A percentile compares a stretch with the other conserved stretches of the same genome.
These are phyloP conservation scores for Globisporangium mamillatum DNA, from an alignment of 352 stramenopile genomes.

Conservation along the genomic window DNA sequence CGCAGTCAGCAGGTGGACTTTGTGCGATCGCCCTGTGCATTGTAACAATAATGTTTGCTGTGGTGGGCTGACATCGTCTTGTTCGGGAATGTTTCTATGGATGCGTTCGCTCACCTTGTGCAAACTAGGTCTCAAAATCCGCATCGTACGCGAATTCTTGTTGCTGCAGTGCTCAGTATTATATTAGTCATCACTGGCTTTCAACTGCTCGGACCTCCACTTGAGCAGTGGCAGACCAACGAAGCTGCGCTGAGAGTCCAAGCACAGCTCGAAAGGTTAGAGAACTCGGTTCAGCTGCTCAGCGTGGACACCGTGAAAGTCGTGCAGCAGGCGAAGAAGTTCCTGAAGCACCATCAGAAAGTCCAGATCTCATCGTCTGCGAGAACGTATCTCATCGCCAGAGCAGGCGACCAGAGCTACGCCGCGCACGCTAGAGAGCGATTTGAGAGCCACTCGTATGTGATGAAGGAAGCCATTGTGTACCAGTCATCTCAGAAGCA, in stretches of 20 bases:
- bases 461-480: constrained; percentile 14
- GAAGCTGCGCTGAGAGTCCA: neutral
- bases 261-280: neutral
- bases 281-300: constrained; percentile 8
- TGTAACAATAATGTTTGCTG: neutral
- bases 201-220: constrained; percentile 2
- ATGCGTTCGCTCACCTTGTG: neutral
- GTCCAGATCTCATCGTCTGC: constrained; percentile 8
- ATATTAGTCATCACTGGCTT: constrained; percentile 3
- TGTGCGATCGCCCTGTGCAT: neutral
- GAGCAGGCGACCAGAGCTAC: constrained; percentile 2
- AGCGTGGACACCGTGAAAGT: constrained; percentile 10
- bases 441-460: constrained; percentile 10
- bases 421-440: constrained; percentile 7
- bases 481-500: constrained; percentile 9
- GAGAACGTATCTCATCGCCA: constrained; percentile 10
- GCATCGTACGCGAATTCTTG: neutral
- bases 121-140: neutral
- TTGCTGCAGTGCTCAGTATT: neutral
- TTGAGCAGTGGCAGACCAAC: constrained; percentile 17
- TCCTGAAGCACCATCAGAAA: constrained; percentile 18
- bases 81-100: neutral
- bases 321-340: constrained; percentile 8
- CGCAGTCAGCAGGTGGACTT: neutral
- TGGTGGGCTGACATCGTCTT: neutral